These are phyloP conservation scores for Chytriomyces sp. DNA, from an alignment of 192 early-diverging fungal species.

Conservation along the genomic window DNA sequence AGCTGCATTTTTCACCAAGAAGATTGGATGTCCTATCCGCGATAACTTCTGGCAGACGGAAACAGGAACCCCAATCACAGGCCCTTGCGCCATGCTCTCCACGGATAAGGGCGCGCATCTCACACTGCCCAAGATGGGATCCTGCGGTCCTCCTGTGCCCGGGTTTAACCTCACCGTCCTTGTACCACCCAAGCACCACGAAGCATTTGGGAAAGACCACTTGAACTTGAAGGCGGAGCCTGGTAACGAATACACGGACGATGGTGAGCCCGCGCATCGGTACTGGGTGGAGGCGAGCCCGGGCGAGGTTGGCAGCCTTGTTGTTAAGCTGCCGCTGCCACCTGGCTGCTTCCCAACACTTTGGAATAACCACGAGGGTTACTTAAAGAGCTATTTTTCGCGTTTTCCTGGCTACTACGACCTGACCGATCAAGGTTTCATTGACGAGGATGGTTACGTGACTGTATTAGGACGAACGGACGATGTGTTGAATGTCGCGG, in stretches of 20 bases:
- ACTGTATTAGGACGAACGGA: slow-evolving; percentile 46
- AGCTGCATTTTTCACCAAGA: slow-evolving; percentile 50
- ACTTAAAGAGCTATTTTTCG: slow-evolving; percentile 69
- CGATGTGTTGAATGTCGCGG: slow-evolving; percentile 82
- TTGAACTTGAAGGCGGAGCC: neutral
- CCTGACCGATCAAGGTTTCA: slow-evolving; percentile 79
- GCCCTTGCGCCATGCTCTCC: slow-evolving; percentile 56
- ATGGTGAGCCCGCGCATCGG: neutral
- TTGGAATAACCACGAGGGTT: slow-evolving; percentile 78
- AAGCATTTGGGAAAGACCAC: neutral
- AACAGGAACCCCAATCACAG: slow-evolving; percentile 78
- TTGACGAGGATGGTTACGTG: slow-evolving; percentile 63
- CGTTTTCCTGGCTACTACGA: slow-evolving; percentile 81
- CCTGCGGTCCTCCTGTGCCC: slow-evolving; percentile 78
- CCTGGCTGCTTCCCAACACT: slow-evolving; percentile 76
- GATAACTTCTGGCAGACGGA: slow-evolving; percentile 94
- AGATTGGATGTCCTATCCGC: slow-evolving; percentile 56
- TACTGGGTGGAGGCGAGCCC: slow-evolving; percentile 37
- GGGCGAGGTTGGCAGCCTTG: slow-evolving; percentile 74
- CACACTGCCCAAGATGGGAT: slow-evolving; percentile 54
- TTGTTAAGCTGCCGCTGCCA: slow-evolving; percentile 76
- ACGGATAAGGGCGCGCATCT: neutral
- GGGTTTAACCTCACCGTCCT: slow-evolving; percentile 73
- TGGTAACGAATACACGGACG: neutral
- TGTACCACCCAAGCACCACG: slow-evolving; percentile 29